A percentile compares a stretch with the other conserved stretches of the same genome.
phyloP scores from a whole-genome alignment of 352 stramenopile genomes.

The Blastocystis sp. region DNA sequence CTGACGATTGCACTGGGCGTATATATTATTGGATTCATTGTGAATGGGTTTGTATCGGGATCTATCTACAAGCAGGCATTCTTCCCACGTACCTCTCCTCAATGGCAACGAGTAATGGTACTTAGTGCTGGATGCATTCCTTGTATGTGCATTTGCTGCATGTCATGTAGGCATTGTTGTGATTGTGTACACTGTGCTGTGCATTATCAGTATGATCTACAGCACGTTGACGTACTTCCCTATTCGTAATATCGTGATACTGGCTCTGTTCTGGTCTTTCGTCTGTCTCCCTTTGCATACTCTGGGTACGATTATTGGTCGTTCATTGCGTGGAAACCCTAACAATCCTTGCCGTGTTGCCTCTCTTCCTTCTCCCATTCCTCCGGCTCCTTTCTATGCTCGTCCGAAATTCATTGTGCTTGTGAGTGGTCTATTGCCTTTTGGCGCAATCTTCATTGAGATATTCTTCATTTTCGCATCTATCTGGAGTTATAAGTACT shows the following conservation, averaged over 20 bases:
- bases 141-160: background rate
- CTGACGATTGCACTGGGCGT: background rate
- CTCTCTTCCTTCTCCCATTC: constrained; percentile 84
- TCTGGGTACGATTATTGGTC: constrained; percentile 88
- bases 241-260: constrained; percentile 74
- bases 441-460: constrained; percentile 99
- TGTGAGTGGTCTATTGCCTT: constrained; percentile 90
- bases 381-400: constrained; percentile 72
- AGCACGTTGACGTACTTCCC: constrained; percentile 64
- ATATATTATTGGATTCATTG: constrained; percentile 65
- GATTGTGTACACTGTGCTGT: constrained; percentile 75
- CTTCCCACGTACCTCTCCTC: constrained; percentile 79
- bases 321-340: constrained; percentile 72
- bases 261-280: constrained; percentile 88
- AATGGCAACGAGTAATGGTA: constrained; percentile 80
- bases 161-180: constrained; percentile 66
- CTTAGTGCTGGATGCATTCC: constrained; percentile 65
- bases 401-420: constrained; percentile 79
- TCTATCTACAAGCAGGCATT: constrained; percentile 82
- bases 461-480: constrained; percentile 99
- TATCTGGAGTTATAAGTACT: constrained; percentile 99
- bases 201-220: constrained; percentile 78
- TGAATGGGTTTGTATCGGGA: constrained; percentile 79
- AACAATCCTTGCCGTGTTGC: constrained; percentile 85
- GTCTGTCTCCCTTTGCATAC: constrained; percentile 88